These are phyloP conservation scores for Plasmodium falciparum DNA, from an alignment of 169 alveolate genomes.

Conservation along the genomic window DNA sequence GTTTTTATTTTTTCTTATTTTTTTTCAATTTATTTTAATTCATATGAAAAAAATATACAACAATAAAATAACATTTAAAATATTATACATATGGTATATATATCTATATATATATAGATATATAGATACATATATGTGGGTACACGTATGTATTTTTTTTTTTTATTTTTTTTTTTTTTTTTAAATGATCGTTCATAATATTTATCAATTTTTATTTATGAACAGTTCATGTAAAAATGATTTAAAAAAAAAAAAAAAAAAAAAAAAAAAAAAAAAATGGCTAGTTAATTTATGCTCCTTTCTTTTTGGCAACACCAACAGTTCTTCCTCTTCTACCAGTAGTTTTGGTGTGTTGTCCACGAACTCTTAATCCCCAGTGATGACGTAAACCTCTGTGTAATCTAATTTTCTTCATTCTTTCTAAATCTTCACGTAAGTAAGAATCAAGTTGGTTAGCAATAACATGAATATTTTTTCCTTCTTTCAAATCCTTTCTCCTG, in stretches of 20 bases:
- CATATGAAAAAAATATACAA: no score
- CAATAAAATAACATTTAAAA: no score
- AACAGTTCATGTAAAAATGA: conserved; percentile 3
- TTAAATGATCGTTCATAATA: background rate
- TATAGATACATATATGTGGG: no score
- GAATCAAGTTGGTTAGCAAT: conserved; percentile 96
- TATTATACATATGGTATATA: no score
- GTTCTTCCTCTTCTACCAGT: conserved; percentile 99
- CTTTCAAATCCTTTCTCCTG: conserved; percentile 96
- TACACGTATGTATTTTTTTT: no score
- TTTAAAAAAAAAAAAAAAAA: conserved; percentile 28
- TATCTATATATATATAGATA: no score
- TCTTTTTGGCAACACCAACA: conserved; percentile 98
- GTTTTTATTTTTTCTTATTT: no score
- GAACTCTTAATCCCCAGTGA: conserved; percentile 98
- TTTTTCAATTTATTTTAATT: no score
- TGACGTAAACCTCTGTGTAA: conserved; percentile 99
- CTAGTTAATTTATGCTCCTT: conserved; percentile 81
- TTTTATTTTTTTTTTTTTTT: background rate
- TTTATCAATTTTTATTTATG: background rate
- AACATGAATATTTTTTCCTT: conserved; percentile 96
- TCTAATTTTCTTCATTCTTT: conserved; percentile 98
- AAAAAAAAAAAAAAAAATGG: conserved; percentile 16
- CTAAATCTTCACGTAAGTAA: conserved; percentile 98
- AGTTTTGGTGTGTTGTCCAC: conserved; percentile 99